Evolutionary conservation across 2,329 filamentous ascomycete genomes (phyloP).

Genomic region (Stagonosporopsis chrysanthemi): DNA sequence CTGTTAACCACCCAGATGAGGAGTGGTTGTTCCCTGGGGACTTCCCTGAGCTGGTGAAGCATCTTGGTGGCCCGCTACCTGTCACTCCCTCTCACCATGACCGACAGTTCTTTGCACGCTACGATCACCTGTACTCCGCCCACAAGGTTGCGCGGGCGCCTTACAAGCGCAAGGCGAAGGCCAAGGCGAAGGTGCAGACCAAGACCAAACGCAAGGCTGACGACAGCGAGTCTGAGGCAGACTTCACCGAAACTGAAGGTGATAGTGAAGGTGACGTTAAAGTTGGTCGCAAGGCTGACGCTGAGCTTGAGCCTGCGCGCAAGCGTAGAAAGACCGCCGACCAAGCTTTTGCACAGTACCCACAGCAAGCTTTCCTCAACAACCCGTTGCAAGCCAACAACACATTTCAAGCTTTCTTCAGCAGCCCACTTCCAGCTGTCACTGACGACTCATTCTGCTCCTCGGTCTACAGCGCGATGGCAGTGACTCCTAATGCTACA

Average conservation of each 20-base stretch:
- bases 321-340: neutral
- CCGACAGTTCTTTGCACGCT: conserved; percentile 27
- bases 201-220: too few relatives aligned
- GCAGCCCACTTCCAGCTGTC: too few relatives aligned
- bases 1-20: conserved; percentile 29
- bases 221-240: neutral
- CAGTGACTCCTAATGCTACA: neutral
- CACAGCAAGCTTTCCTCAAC: too few relatives aligned
- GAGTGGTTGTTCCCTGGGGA: conserved; percentile 37
- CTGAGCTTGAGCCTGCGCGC: neutral
- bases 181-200: too few relatives aligned
- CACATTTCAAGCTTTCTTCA: too few relatives aligned
- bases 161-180: neutral
- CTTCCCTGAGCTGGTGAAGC: conserved; percentile 27
- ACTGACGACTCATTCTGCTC: neutral
- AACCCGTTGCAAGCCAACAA: too few relatives aligned
- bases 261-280: neutral
- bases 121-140: conserved; percentile 8
- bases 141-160: neutral
- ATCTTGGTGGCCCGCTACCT: conserved; percentile 24
- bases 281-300: neutral
- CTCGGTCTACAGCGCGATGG: conserved; percentile 1
- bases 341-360: neutral
- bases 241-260: neutral
- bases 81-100: conserved; percentile 30